Evolutionary conservation across 371 early-diverging fungal species (phyloP).

Genomic region (Mucor irregularis): DNA sequence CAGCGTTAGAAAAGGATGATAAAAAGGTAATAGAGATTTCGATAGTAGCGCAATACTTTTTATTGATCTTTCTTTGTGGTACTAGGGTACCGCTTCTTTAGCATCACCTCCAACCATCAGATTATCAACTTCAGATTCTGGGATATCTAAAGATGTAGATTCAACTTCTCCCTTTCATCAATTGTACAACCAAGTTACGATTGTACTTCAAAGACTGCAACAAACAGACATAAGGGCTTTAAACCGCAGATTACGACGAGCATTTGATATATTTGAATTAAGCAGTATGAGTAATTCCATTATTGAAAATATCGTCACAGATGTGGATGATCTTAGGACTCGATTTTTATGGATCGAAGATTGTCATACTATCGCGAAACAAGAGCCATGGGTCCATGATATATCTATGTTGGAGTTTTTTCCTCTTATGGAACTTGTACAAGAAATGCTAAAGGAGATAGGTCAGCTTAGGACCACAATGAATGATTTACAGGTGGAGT

Average conservation of each 20-base stretch:
- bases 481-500: conserved; percentile 72
- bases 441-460: conserved; percentile 65
- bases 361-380: background rate
- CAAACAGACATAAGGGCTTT: conserved; percentile 61
- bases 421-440: conserved; percentile 58
- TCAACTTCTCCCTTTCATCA: conserved; percentile 23
- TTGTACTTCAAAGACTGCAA: conserved; percentile 45
- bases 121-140: background rate
- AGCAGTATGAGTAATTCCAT: conserved; percentile 75
- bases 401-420: conserved; percentile 50
- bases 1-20: too few species aligned
- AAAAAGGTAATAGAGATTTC: too few species aligned
- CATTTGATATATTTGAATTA: conserved; percentile 73
- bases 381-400: conserved; percentile 25
- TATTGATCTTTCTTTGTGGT: too few species aligned
- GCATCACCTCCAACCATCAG: background rate
- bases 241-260: conserved; percentile 57
- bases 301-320: conserved; percentile 66
- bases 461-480: conserved; percentile 63
- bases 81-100: too few species aligned
- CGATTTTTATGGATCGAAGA: conserved; percentile 59
- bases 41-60: too few species aligned
- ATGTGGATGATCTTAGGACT: conserved; percentile 53
- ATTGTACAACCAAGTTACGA: conserved; percentile 22
- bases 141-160: conserved; percentile 3